Percentiles rank a stretch among this genome's conserved stretches.
These are phyloP conservation scores for Fusarium sp. DNA, from an alignment of 2,329 filamentous ascomycete species.

Conservation along the genomic window DNA sequence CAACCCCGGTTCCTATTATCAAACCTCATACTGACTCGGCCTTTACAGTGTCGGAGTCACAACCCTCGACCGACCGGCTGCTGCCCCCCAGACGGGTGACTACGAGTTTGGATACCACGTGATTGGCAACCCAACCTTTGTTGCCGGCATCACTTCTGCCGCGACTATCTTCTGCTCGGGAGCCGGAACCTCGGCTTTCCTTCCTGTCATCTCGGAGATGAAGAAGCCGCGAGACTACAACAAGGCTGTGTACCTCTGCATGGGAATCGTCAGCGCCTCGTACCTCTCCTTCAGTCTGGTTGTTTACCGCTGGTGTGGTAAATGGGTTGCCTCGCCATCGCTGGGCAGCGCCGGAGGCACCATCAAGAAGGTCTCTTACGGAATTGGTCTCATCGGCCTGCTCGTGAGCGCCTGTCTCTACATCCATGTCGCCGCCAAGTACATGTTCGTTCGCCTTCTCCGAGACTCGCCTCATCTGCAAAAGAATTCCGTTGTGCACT, in stretches of 20 bases:
- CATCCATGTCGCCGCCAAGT: conserved; percentile 55
- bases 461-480: conserved; percentile 52
- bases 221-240: conserved; percentile 50
- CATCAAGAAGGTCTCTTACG: conserved; percentile 50
- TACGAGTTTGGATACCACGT: conserved; percentile 70
- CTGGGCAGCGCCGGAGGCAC: conserved; percentile 45
- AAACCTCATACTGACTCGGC: neutral
- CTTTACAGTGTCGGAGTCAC: conserved; percentile 64
- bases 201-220: conserved; percentile 76
- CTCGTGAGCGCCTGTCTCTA: conserved; percentile 49
- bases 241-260: conserved; percentile 66
- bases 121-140: conserved; percentile 68
- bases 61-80: conserved; percentile 66
- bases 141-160: conserved; percentile 66
- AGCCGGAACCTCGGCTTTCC: conserved; percentile 69
- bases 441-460: conserved; percentile 54
- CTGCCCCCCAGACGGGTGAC: conserved; percentile 68
- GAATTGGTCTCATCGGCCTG: conserved; percentile 46
- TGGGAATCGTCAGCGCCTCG: conserved; percentile 66
- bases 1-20: too few relatives aligned
- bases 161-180: conserved; percentile 71
- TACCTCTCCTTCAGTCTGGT: conserved; percentile 71
- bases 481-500: conserved; percentile 50
- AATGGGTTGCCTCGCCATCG: conserved; percentile 70
- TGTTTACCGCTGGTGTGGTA: conserved; percentile 71